phyloP scores from a whole-genome alignment of 306 rosid species.

The Gastrolobium villosum region DNA sequence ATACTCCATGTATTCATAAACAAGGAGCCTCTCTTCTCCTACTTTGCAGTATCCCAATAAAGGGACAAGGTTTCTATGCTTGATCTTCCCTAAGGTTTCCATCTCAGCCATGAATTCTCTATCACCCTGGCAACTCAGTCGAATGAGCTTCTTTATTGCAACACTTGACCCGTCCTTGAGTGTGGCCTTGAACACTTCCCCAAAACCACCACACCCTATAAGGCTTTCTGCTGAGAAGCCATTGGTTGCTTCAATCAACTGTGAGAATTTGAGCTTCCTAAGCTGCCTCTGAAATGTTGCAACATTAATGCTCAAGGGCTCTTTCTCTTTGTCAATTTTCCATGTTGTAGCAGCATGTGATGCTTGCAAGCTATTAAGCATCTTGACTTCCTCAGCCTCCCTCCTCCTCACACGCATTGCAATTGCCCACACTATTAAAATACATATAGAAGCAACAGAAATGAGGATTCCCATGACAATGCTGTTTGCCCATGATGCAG shows the following conservation, averaged over 20 bases:
- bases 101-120: slow-evolving; percentile 98
- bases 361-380: slow-evolving; percentile 90
- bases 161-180: slow-evolving; percentile 90
- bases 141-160: slow-evolving; percentile 94
- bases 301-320: slow-evolving; percentile 92
- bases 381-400: slow-evolving; percentile 91
- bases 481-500: slow-evolving; percentile 85
- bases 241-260: slow-evolving; percentile 94
- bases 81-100: slow-evolving; percentile 98
- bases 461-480: slow-evolving; percentile 85
- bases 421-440: slow-evolving; percentile 89
- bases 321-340: slow-evolving; percentile 97
- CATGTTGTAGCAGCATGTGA: slow-evolving; percentile 95
- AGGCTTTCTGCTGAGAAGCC: slow-evolving; percentile 98
- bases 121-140: slow-evolving; percentile 95
- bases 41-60: slow-evolving; percentile 91
- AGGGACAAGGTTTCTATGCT: slow-evolving; percentile 90
- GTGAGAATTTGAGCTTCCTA: slow-evolving; percentile 95
- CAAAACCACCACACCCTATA: slow-evolving; percentile 96
- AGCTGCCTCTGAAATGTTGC: slow-evolving; percentile 97
- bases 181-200: slow-evolving; percentile 96
- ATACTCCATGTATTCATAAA: slow-evolving; percentile 92
- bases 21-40: slow-evolving; percentile 96
- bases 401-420: slow-evolving; percentile 86
- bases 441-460: slow-evolving; percentile 85